Evolutionary conservation across 345 rosid species (phyloP), one percentile per base, ranked within the genome.

Genomic region (Aquilaria yunnanensis): DNA sequence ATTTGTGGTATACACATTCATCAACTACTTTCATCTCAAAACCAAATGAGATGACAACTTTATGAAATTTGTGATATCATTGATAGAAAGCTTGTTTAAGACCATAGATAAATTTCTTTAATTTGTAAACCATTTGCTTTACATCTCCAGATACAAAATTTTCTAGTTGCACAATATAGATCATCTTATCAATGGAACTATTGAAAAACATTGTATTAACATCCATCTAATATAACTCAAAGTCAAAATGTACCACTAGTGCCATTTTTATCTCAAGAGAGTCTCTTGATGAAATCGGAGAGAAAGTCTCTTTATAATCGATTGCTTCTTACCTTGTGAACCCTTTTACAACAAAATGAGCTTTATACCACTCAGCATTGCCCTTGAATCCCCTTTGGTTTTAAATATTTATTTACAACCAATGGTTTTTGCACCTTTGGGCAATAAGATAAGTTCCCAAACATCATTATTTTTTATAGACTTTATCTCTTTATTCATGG

Each of bases 351-450:
- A 56, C 59, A 10, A 56, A 33, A 33, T 2, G 59, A 5, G 59
- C 32, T 33, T 14, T 56, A 14, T 56, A 56, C 43, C 59, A 14
- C 32, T 57, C 60, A 4, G 29, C 43, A 32, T 57, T 30, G 45
- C 60, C 60, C 23, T 57, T 57, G 60, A 57, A 57, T 57, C 47
- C 60, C 60, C 3, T 12, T 57, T 57, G 60, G 60, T 57, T 57
- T 30, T 57, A 37, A 57, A 57, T 16, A 57, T 30, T 37, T 37
- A 57, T 4, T 57, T 57, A 32, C 60, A 57, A 57, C 60, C 60
- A 57, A 57, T 57, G 12, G 37, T 5, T 57, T 57, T 57, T 23
- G 4, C 37, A 57, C 45, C 2, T 32, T 56, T n/a, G 29, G 45
- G 60, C 60, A 57, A 57, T 2, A 12, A 14, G 45, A 57, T 37